These are phyloP conservation scores for Cymbopogon citratus DNA, from an alignment of 176 grass and related monocot species.

Conservation along the genomic window DNA sequence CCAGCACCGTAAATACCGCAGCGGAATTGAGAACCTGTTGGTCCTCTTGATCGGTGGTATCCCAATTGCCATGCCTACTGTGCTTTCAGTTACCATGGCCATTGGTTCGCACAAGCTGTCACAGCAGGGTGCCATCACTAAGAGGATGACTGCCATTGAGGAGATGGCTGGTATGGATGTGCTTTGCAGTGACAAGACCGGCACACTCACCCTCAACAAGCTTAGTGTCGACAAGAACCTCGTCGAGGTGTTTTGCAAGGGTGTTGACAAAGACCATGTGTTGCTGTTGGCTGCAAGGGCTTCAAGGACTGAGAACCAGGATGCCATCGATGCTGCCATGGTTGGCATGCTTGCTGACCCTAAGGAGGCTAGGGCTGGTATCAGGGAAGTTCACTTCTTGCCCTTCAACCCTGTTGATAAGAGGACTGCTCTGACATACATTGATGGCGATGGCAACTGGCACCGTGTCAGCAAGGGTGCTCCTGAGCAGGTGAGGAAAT, in stretches of 20 bases:
- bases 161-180: constrained; percentile 99
- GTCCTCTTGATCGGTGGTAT: constrained; percentile 98
- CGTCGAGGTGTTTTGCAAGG: constrained; percentile 74
- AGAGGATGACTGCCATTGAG: constrained; percentile 98
- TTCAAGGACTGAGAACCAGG: constrained; percentile 90
- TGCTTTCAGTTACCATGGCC: constrained; percentile 92
- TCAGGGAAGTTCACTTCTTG: constrained; percentile 93
- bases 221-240: constrained; percentile 91
- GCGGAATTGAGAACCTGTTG: constrained; percentile 82
- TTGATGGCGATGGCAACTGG: constrained; percentile 73
- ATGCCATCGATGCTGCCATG: constrained; percentile 97
- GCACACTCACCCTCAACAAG: constrained; percentile 93
- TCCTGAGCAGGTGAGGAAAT: constrained; percentile 73
- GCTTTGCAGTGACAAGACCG: constrained; percentile 93
- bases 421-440: constrained; percentile 94
- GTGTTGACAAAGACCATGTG: constrained; percentile 86
- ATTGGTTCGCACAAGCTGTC: constrained; percentile 96
- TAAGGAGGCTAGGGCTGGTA: constrained; percentile 94
- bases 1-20: constrained; percentile 65
- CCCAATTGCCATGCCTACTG: constrained; percentile 95
- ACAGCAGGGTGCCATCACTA: constrained; percentile 94
- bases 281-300: constrained; percentile 72
- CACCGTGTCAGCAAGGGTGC: constrained; percentile 97
- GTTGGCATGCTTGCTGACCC: constrained; percentile 99
- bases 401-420: constrained; percentile 99